These are phyloP conservation scores for Fraxinus americana DNA, from an alignment of 257 asterid species.

Conservation along the genomic window DNA sequence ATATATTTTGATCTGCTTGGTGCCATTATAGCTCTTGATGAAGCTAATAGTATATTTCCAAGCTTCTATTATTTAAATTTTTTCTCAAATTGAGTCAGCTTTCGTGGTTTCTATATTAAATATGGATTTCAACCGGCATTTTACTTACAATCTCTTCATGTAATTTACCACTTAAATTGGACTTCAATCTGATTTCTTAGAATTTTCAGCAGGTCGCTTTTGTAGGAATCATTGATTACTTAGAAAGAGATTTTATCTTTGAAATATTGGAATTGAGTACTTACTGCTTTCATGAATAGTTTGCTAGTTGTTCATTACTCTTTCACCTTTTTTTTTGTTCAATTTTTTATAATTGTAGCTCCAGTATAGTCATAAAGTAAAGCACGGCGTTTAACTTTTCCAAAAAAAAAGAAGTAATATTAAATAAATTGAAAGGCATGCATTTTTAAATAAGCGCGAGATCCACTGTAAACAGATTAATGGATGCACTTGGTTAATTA, in stretches of 20 bases:
- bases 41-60: background rate
- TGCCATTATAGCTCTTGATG: background rate
- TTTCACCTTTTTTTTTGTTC: background rate
- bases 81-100: background rate
- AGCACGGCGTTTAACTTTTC: background rate
- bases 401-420: background rate
- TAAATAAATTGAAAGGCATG: background rate
- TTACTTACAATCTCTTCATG: background rate
- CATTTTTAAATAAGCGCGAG: background rate
- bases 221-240: background rate
- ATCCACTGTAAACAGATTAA: background rate
- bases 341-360: background rate
- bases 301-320: background rate
- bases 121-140: background rate
- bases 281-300: background rate
- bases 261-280: background rate
- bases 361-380: background rate
- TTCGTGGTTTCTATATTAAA: background rate
- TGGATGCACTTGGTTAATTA: background rate
- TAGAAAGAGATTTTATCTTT: background rate
- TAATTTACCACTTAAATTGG: background rate
- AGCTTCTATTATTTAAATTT: background rate
- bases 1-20: conserved; percentile 7
- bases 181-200: background rate
- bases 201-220: background rate